phyloP scores from a whole-genome alignment of 768 basidiomycete genomes.

The Amanita thiersii region DNA sequence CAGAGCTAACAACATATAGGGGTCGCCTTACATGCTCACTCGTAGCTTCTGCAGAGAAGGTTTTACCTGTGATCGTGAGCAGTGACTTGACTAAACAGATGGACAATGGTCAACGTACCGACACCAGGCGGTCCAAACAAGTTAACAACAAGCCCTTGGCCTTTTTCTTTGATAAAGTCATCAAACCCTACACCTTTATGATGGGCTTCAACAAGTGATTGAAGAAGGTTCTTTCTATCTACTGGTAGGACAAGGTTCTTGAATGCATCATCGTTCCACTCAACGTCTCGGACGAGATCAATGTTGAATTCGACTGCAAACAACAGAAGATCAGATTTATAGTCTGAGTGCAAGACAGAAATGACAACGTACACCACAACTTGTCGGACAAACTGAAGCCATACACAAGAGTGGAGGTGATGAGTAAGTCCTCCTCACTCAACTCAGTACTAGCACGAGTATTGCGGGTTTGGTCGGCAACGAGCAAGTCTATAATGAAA shows the following conservation, averaged over 20 bases:
- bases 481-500: too few species aligned
- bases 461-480: too few species aligned
- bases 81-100: background rate
- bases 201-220: conserved; percentile 51
- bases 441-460: conserved; percentile 22
- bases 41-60: conserved; percentile 52
- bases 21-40: conserved; percentile 47
- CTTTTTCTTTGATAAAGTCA: conserved; percentile 60
- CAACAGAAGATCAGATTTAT: background rate
- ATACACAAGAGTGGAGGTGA: conserved; percentile 49
- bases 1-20: conserved; percentile 45
- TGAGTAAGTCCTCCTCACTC: conserved; percentile 43
- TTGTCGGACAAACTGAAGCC: conserved; percentile 59
- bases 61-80: conserved; percentile 29
- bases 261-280: conserved; percentile 52
- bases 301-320: conserved; percentile 52
- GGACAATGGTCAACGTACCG: conserved; percentile 21
- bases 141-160: conserved; percentile 50
- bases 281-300: conserved; percentile 41
- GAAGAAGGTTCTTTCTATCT: conserved; percentile 44
- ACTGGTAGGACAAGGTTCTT: conserved; percentile 50
- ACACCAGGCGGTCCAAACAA: conserved; percentile 54
- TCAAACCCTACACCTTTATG: conserved; percentile 44
- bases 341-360: background rate
- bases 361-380: conserved; percentile 39